Percentiles rank a stretch among this genome's conserved stretches.
phyloP scores from a whole-genome alignment of 2,329 filamentous ascomycete genomes.

The Macrophomina tecta region DNA sequence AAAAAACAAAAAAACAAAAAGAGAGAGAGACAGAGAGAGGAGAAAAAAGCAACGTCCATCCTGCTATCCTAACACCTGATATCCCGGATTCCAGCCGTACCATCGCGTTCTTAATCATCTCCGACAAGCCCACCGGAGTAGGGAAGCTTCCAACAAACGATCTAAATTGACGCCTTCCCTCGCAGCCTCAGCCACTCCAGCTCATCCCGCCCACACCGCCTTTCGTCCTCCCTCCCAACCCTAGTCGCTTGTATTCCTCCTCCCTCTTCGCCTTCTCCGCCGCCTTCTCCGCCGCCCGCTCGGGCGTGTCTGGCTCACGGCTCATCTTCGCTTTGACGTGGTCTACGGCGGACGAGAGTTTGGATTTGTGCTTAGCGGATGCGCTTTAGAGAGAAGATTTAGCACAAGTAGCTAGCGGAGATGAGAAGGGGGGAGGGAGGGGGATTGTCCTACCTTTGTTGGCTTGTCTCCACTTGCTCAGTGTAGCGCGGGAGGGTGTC shows the following conservation, averaged over 20 bases:
- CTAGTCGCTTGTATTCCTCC: conserved; percentile 19
- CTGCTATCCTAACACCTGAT: too few relatives aligned
- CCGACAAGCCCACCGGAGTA: too few relatives aligned
- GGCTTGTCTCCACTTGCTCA: neutral
- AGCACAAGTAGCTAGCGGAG: neutral
- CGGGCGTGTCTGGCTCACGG: neutral
- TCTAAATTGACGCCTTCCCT: too few relatives aligned
- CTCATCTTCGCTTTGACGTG: conserved; percentile 16
- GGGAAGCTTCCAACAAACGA: too few relatives aligned
- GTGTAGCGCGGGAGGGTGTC: neutral
- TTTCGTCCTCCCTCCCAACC: conserved; percentile 19
- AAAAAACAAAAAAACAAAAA: too few relatives aligned
- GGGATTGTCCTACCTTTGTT: neutral
- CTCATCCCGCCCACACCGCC: conserved; percentile 12
- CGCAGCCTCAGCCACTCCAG: neutral
- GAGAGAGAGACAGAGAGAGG: too few relatives aligned
- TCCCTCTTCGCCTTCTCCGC: conserved; percentile 9
- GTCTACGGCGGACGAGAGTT: neutral
- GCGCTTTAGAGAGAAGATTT: neutral
- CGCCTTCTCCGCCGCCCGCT: neutral
- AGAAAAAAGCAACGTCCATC: too few relatives aligned
- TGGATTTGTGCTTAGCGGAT: neutral
- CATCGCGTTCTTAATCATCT: too few relatives aligned
- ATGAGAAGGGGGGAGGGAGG: neutral
- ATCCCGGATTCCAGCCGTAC: too few relatives aligned